Conservation (phyloP, 768 basidiomycete species). For the Xanthoconium purpureum region DNA sequence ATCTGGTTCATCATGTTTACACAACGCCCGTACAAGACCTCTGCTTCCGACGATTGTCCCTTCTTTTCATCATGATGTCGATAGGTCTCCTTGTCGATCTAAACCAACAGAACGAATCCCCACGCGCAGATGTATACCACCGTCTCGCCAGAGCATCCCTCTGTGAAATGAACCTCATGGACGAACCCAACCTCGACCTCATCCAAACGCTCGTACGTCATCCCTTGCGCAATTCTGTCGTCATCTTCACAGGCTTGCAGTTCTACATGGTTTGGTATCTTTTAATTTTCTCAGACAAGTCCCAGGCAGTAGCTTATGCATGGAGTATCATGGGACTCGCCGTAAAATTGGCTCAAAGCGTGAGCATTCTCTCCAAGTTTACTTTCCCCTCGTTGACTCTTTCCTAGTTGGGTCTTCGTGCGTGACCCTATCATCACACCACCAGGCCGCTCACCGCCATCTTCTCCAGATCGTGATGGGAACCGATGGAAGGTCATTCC, state of each 20-base stretch:
- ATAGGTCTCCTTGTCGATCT: slow-evolving; percentile 71
- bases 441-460: slow-evolving; percentile 23
- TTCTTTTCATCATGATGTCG: slow-evolving; percentile 69
- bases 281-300: slow-evolving; percentile 70
- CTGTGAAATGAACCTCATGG: slow-evolving; percentile 72
- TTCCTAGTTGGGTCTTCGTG: slow-evolving; percentile 63
- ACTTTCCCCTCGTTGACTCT: slow-evolving; percentile 3
- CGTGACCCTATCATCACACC: slow-evolving; percentile 25
- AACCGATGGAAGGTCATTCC: slow-evolving; percentile 63
- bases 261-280: slow-evolving; percentile 78
- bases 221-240: neutral
- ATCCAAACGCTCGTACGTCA: slow-evolving; percentile 59
- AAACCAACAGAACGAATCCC: slow-evolving; percentile 48
- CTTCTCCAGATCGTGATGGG: slow-evolving; percentile 59
- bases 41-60: slow-evolving; percentile 62
- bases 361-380: slow-evolving; percentile 34
- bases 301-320: slow-evolving; percentile 67
- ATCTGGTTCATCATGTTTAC: slow-evolving; percentile 68
- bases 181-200: slow-evolving; percentile 71
- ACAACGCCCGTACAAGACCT: slow-evolving; percentile 55
- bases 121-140: slow-evolving; percentile 63
- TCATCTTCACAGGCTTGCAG: slow-evolving; percentile 39
- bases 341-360: slow-evolving; percentile 69
- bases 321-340: slow-evolving; percentile 78
- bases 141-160: slow-evolving; percentile 64